These are phyloP conservation scores for Neurospora sp. DNA, from an alignment of 2,329 filamentous ascomycete species.

Conservation along the genomic window DNA sequence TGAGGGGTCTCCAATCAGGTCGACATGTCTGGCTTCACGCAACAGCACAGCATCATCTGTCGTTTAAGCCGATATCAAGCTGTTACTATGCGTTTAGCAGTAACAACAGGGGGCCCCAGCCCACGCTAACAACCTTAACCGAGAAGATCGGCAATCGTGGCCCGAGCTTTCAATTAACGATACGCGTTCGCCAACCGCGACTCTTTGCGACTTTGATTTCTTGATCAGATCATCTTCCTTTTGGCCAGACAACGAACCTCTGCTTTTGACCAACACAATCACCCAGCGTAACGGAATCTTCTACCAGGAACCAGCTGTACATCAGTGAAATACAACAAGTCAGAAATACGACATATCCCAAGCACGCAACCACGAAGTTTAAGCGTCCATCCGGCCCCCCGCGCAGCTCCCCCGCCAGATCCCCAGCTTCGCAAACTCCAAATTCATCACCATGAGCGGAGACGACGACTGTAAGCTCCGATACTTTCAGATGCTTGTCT, in stretches of 20 bases:
- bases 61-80: neutral
- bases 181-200: slow-evolving; percentile 7
- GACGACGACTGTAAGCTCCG: slow-evolving; percentile 13
- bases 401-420: neutral
- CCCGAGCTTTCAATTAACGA: slow-evolving; percentile 13
- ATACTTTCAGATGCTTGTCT: too few species aligned
- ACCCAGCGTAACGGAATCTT: neutral
- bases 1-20: neutral
- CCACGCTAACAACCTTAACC: neutral
- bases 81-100: neutral
- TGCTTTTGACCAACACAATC: neutral
- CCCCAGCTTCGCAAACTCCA: neutral
- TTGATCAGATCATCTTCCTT: slow-evolving; percentile 1
- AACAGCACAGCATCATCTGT: neutral
- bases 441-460: slow-evolving; percentile 9
- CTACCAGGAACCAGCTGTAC: neutral
- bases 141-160: slow-evolving; percentile 1
- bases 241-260: neutral
- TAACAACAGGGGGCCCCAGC: neutral
- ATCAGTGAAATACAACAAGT: neutral
- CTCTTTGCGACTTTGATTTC: neutral
- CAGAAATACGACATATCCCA: neutral
- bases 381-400: neutral
- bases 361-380: neutral
- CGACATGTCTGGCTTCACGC: neutral